phyloP scores from a whole-genome alignment of 345 rosid genomes.

The Aegle marmelos region DNA sequence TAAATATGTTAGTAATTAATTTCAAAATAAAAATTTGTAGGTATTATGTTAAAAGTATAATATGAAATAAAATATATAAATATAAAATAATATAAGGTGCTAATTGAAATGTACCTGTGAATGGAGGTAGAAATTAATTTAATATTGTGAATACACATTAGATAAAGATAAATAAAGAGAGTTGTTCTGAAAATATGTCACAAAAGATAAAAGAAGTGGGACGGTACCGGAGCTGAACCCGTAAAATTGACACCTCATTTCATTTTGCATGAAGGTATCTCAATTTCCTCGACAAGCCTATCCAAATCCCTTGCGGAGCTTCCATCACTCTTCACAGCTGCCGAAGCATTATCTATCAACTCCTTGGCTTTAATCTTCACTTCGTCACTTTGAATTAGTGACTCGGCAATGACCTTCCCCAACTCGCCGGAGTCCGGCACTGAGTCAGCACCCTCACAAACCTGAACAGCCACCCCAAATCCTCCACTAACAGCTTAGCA shows the following conservation, averaged over 20 bases:
- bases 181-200: no score
- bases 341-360: constrained; percentile 28
- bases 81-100: no score
- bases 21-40: no score
- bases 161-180: no score
- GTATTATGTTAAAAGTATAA: no score
- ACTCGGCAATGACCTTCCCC: constrained; percentile 25
- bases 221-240: no score
- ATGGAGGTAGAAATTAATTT: no score
- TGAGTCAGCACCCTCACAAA: constrained; percentile 42
- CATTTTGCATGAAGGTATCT: background rate
- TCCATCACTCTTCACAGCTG: constrained; percentile 39
- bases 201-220: no score
- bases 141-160: no score
- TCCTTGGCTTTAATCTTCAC: constrained; percentile 31
- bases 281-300: constrained; percentile 34
- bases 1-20: no score
- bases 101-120: no score
- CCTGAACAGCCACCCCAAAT: constrained; percentile 50
- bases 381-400: constrained; percentile 11
- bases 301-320: constrained; percentile 41
- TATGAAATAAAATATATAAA: no score
- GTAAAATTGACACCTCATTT: background rate
- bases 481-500: constrained; percentile 49
- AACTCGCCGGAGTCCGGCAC: constrained; percentile 55